Base-by-base conservation (phyloP, 345 rosid species). In the Syzygium grande region DNA sequence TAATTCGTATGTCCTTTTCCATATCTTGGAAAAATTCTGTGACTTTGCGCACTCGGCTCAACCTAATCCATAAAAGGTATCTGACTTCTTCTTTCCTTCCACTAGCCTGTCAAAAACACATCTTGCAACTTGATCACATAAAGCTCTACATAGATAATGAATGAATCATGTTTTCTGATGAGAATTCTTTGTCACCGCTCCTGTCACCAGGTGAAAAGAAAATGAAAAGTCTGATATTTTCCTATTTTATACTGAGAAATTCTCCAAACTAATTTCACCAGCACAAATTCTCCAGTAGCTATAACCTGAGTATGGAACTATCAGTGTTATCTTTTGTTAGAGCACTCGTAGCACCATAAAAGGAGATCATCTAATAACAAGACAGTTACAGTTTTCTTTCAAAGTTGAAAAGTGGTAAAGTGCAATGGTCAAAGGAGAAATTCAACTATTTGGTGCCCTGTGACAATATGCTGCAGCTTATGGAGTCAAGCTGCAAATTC, bases 1-100 rank as follows among this genome's bases (percentile, higher is more conserved):
- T 97, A 92, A 97, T 94, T 88, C 97, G 89, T 25, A 95, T 95
- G 85, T 96, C 93, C 88, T 95, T 97, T 93, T 97, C 99, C 93
- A 97, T 54, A 90, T 90, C 93, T 89, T 94, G 93, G 51, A 95
- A 96, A 89, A 94, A 95, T 34, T 92, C 90, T 1, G 92, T 91
- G 30, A 95, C 96, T 88, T 93, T 89, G 49, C 30, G 65, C 46
- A 92, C 95, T 85, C 98, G 92, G 88, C 92, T 93, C 84, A 96
- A 92, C 89, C 99, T 89, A 58, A 97, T 95, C 95, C 96, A 93
- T 86, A 96, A 87, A 87, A 97, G 85, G 88, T 93, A 97, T 89
- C 99, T 93, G 85, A 95, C 92, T 63, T 87, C 90, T 92, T 97
- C 99, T 88, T 93, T 95, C 85, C 87, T 90, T 8, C 95, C 97